Conservation (phyloP, 305 asterid genomes). For the Petunia hybrid region DNA sequence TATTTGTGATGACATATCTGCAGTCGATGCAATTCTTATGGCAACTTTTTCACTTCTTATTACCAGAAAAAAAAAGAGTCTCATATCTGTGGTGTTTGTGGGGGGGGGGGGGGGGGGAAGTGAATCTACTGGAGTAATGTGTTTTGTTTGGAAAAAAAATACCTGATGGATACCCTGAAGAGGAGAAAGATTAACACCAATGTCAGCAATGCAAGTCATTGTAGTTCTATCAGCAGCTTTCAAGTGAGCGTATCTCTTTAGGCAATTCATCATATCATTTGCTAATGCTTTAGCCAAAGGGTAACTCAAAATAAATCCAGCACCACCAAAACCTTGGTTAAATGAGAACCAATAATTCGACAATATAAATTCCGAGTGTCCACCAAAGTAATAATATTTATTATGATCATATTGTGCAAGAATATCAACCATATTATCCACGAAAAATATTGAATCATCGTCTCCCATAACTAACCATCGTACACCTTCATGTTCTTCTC, state of each 20-base stretch:
- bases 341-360: slow-evolving; percentile 59
- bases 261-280: slow-evolving; percentile 48
- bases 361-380: slow-evolving; percentile 55
- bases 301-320: slow-evolving; percentile 60
- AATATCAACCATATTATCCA: slow-evolving; percentile 59
- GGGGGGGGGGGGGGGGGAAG: no score
- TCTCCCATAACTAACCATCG: slow-evolving; percentile 81
- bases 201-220: slow-evolving; percentile 61
- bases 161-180: slow-evolving; percentile 74
- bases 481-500: slow-evolving; percentile 43
- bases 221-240: slow-evolving; percentile 62
- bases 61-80: no score
- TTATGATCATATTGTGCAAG: slow-evolving; percentile 51
- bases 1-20: no score
- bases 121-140: no score
- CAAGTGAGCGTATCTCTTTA: slow-evolving; percentile 49
- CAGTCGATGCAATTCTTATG: no score
- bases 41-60: no score
- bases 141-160: background rate
- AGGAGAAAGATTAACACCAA: slow-evolving; percentile 61
- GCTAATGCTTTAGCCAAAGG: slow-evolving; percentile 61
- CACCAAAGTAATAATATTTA: slow-evolving; percentile 55
- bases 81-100: no score
- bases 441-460: slow-evolving; percentile 64
- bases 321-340: slow-evolving; percentile 73